Conservation (phyloP, 2,329 filamentous ascomycete species). For the Venturia pyrina region DNA sequence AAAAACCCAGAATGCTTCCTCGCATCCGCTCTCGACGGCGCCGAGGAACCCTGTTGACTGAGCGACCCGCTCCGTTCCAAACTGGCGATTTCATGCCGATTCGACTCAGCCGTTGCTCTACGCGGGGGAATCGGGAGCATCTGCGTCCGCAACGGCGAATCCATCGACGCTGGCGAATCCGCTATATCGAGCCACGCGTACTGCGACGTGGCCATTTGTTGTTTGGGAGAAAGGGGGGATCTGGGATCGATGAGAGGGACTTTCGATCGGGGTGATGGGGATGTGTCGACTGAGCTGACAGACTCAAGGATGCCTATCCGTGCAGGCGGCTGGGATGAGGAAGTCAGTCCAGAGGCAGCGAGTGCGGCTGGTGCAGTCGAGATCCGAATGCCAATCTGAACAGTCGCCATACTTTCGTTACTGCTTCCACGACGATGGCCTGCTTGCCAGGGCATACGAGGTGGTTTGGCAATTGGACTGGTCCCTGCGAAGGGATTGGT, state of each 20-base stretch:
- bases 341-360: not conserved
- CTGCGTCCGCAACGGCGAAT: not conserved
- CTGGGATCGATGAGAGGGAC: not conserved
- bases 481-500: constrained; percentile 4
- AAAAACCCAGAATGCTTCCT: not conserved
- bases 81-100: not conserved
- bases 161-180: not conserved
- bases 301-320: not conserved
- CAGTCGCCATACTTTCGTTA: constrained; percentile 54
- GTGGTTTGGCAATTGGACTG: constrained; percentile 20
- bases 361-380: not conserved
- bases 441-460: constrained; percentile 20
- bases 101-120: not conserved
- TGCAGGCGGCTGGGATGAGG: not conserved
- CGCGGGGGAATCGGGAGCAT: not conserved
- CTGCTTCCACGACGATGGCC: constrained; percentile 52
- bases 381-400: constrained; percentile 60
- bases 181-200: constrained; percentile 6
- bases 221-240: not conserved
- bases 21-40: not conserved
- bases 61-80: constrained; percentile 3
- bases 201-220: not conserved
- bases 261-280: not conserved
- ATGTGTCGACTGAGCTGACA: not conserved
- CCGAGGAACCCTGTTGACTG: not conserved